phyloP scores from a whole-genome alignment of 257 asterid genomes.

The Solanum boliviense region DNA sequence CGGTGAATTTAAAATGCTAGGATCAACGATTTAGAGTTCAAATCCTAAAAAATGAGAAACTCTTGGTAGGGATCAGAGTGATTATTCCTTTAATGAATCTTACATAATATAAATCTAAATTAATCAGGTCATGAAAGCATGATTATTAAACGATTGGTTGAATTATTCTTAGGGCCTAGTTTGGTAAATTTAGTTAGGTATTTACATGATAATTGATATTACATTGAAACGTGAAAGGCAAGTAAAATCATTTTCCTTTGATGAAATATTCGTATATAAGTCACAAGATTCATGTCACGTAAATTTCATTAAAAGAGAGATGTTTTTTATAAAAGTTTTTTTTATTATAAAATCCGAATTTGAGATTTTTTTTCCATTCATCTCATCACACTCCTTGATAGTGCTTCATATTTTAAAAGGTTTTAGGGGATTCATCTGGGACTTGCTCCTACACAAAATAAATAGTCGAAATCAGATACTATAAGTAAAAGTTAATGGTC shows the following conservation, averaged over 20 bases:
- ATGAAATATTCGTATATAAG: background rate
- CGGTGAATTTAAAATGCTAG: background rate
- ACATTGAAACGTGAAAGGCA: background rate
- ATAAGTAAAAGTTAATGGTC: no score
- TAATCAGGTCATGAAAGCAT: background rate
- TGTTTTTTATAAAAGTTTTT: rapidly evolving
- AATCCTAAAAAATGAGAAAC: background rate
- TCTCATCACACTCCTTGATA: background rate
- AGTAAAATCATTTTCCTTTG: background rate
- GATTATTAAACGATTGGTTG: background rate
- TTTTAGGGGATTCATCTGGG: no score
- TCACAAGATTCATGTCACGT: background rate
- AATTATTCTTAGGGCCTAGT: background rate
- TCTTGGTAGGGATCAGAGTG: background rate
- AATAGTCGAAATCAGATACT: background rate
- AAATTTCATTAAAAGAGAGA: background rate
- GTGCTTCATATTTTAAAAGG: background rate
- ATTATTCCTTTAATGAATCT: background rate
- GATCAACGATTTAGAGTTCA: background rate
- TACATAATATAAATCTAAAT: background rate
- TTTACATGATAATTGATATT: background rate
- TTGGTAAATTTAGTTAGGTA: background rate
- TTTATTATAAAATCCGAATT: background rate
- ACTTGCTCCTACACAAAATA: no score
- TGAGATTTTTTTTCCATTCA: background rate